Evolutionary conservation across 2,329 filamentous ascomycete species (phyloP).

Genomic region (Endocalyx cinctus): DNA sequence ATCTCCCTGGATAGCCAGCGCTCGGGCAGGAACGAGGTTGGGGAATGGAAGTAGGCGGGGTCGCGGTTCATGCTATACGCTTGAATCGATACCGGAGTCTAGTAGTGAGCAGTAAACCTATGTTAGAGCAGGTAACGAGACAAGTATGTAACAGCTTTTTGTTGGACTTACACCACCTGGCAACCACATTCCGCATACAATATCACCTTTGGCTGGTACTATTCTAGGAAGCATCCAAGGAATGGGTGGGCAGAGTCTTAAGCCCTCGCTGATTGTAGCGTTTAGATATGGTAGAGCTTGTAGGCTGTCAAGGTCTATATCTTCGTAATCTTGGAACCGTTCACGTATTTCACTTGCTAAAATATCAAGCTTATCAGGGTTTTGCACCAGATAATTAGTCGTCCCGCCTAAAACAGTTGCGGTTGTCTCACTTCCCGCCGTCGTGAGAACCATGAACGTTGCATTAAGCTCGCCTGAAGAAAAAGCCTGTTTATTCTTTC

Average conservation of each 20-base stretch:
- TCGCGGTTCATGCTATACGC: slow-evolving; percentile 14
- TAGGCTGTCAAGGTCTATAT: slow-evolving; percentile 11
- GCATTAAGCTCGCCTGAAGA: slow-evolving; percentile 24
- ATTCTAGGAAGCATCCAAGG: slow-evolving; percentile 16
- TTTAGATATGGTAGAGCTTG: slow-evolving; percentile 13
- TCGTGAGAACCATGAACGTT: slow-evolving; percentile 25
- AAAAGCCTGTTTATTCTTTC: slow-evolving; percentile 11
- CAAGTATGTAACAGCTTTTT: no score
- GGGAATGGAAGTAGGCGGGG: slow-evolving; percentile 9
- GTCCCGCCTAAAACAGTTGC: slow-evolving; percentile 17
- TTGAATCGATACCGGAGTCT: slow-evolving; percentile 21
- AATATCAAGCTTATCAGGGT: slow-evolving; percentile 10
- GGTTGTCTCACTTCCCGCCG: slow-evolving; percentile 25
- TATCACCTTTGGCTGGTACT: slow-evolving; percentile 8
- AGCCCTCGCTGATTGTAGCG: slow-evolving; percentile 13
- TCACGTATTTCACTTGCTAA: slow-evolving; percentile 9
- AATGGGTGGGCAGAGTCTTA: slow-evolving; percentile 17
- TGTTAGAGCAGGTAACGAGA: neutral
- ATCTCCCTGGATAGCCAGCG: slow-evolving; percentile 14
- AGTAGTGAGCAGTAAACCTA: slow-evolving; percentile 1
- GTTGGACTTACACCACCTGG: slow-evolving; percentile 14
- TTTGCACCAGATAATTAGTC: slow-evolving; percentile 16
- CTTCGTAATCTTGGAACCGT: slow-evolving; percentile 1
- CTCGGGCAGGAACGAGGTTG: slow-evolving; percentile 13
- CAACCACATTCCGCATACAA: slow-evolving; percentile 13